Percentiles rank a stretch among this genome's conserved stretches.
Evolutionary conservation across 164 flowering plant species (phyloP).

Genomic region (Magnolia sinica): DNA sequence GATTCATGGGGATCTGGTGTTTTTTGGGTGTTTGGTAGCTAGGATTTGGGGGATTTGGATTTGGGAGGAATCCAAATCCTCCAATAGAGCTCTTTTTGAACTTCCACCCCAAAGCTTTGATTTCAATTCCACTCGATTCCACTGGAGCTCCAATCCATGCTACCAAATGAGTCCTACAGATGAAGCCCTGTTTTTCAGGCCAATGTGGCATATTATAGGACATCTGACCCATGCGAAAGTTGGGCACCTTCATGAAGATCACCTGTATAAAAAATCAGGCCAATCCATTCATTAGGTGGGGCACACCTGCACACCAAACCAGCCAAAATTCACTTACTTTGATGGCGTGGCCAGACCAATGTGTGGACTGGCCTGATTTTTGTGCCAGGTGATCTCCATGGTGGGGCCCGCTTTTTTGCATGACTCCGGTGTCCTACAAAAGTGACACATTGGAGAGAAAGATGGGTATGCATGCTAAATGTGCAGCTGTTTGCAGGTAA

Average conservation of each 20-base stretch:
- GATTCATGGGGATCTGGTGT: too few species aligned
- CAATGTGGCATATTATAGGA: background rate
- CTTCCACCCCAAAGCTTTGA: too few species aligned
- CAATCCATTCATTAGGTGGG: background rate
- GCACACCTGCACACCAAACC: background rate
- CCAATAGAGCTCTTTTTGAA: too few species aligned
- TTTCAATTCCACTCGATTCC: too few species aligned
- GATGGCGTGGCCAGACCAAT: background rate
- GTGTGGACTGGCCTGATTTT: background rate
- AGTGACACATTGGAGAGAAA: background rate
- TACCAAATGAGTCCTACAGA: background rate
- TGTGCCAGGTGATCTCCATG: background rate
- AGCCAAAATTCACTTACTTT: background rate
- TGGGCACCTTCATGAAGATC: background rate
- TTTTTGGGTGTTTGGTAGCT: too few species aligned
- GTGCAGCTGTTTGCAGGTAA: too few species aligned
- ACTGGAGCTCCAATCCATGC: too few species aligned
- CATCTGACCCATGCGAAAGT: background rate
- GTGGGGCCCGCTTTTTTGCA: background rate
- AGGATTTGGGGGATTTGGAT: too few species aligned
- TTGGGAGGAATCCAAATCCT: too few species aligned
- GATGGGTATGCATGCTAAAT: too few species aligned
- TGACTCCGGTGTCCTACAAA: background rate
- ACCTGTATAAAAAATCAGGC: background rate
- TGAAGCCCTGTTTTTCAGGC: background rate